Evolutionary conservation across 805 yeast genomes (phyloP).

Genomic region (Yamadazyma philogaea): DNA sequence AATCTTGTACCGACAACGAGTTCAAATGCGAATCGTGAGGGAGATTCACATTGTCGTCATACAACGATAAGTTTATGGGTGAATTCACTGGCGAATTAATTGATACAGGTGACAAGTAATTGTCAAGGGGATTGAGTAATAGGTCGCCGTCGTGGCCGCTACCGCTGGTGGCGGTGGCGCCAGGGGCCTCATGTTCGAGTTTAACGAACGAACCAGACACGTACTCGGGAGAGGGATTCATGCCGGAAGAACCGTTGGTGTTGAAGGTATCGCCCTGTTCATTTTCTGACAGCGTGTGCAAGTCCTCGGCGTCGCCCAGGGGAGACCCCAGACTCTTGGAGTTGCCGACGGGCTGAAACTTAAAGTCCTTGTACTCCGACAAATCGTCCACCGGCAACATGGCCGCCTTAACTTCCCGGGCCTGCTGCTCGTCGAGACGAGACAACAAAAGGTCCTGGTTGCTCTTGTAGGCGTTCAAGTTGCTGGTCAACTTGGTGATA

Average conservation of each 20-base stretch:
- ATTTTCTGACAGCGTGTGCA: not conserved
- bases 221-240: not conserved
- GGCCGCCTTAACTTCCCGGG: not conserved
- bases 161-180: not conserved
- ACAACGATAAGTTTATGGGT: slow-evolving; percentile 37
- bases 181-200: not conserved
- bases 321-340: not conserved
- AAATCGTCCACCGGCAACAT: slow-evolving; percentile 9
- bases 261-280: not conserved
- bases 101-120: slow-evolving; percentile 43
- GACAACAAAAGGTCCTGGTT: slow-evolving; percentile 18
- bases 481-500: slow-evolving; percentile 42
- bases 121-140: slow-evolving; percentile 9
- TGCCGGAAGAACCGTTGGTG: not conserved
- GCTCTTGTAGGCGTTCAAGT: slow-evolving; percentile 22
- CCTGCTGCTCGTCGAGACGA: not conserved
- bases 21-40: not conserved
- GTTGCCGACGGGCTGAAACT: slow-evolving; percentile 3
- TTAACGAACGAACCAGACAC: not conserved
- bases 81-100: slow-evolving; percentile 39
- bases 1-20: slow-evolving; percentile 17
- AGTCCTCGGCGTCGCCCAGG: not conserved
- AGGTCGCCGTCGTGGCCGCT: not conserved
- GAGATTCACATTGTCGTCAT: slow-evolving; percentile 6
- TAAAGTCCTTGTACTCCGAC: slow-evolving; percentile 8